Evolutionary conservation across 305 asterid species (phyloP).

Genomic region (Fraxinus ornus): DNA sequence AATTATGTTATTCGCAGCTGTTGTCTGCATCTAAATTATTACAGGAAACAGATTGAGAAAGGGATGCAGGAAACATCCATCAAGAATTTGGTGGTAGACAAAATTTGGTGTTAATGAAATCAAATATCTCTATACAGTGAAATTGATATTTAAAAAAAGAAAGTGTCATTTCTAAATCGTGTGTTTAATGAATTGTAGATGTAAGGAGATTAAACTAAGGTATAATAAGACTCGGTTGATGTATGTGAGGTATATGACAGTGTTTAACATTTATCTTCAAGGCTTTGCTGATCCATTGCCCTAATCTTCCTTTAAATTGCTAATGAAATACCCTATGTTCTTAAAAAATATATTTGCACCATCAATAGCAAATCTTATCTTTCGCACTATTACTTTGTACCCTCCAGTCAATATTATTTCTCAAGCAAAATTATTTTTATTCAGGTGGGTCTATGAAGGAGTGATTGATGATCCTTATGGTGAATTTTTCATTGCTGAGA

Average conservation of each 20-base stretch:
- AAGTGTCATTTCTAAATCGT: not conserved
- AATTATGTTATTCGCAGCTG: not conserved
- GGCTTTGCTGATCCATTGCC: not conserved
- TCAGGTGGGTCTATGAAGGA: conserved; percentile 98
- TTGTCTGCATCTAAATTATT: conserved; percentile 11
- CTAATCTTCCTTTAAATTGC: conserved; percentile 4
- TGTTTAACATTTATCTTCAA: not conserved
- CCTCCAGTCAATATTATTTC: conserved; percentile 20
- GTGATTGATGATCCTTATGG: conserved; percentile 93
- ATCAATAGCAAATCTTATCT: conserved; percentile 19
- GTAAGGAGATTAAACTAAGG: not conserved
- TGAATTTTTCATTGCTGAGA: conserved; percentile 96
- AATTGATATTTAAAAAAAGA: not conserved
- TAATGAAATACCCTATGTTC: not conserved
- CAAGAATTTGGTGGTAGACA: not conserved
- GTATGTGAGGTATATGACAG: not conserved
- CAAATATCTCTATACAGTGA: not conserved
- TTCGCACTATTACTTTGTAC: conserved; percentile 3
- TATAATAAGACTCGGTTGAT: not conserved
- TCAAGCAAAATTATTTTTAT: conserved; percentile 24
- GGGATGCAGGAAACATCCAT: conserved; percentile 19
- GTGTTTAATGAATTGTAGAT: not conserved
- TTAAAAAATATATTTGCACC: not conserved
- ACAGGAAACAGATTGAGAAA: conserved; percentile 20
- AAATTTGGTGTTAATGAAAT: conserved; percentile 14